Evolutionary conservation across 495 filamentous ascomycete species (phyloP).

Genomic region (Penicillium desertorum): DNA sequence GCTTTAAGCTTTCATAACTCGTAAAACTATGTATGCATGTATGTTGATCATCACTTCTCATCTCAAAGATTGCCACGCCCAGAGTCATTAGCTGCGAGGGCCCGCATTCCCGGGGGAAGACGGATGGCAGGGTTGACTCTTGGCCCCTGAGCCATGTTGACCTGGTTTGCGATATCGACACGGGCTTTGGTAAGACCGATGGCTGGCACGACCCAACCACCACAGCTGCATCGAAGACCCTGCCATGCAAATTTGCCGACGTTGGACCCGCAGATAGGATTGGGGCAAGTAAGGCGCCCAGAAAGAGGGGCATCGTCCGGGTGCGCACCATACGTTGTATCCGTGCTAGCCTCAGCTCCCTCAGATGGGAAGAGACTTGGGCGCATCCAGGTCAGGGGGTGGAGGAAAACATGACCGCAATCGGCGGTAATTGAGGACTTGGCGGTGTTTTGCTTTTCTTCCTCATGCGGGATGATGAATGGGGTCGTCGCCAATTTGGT

Average conservation of each 20-base stretch:
- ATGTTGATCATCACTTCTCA: slow-evolving; percentile 6
- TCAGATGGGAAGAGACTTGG: slow-evolving; percentile 56
- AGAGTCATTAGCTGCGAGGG: slow-evolving; percentile 18
- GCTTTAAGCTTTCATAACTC: slow-evolving; percentile 19
- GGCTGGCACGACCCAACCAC: slow-evolving; percentile 86
- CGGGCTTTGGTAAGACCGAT: slow-evolving; percentile 78
- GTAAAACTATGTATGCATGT: slow-evolving; percentile 18
- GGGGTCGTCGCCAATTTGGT: slow-evolving; percentile 61
- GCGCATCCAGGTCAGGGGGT: slow-evolving; percentile 93
- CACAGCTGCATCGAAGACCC: slow-evolving; percentile 89
- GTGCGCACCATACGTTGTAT: slow-evolving; percentile 20
- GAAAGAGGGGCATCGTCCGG: slow-evolving; percentile 65
- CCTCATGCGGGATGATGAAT: slow-evolving; percentile 58
- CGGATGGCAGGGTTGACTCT: slow-evolving; percentile 35
- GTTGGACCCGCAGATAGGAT: slow-evolving; percentile 68
- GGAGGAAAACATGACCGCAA: slow-evolving; percentile 85
- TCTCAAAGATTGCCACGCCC: slow-evolving; percentile 39
- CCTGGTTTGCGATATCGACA: slow-evolving; percentile 60
- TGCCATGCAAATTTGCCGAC: slow-evolving; percentile 95
- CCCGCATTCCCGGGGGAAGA: slow-evolving; percentile 44
- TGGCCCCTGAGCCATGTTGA: slow-evolving; percentile 21
- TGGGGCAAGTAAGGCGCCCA: slow-evolving; percentile 81
- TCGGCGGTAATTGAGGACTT: slow-evolving; percentile 25
- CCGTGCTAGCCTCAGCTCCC: slow-evolving; percentile 12
- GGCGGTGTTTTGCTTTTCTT: slow-evolving; percentile 22